A percentile compares a stretch with the other conserved stretches of the same genome.
Evolutionary conservation across 2,329 filamentous ascomycete genomes (phyloP).

Genomic region (Exophiala lecanii-corni): DNA sequence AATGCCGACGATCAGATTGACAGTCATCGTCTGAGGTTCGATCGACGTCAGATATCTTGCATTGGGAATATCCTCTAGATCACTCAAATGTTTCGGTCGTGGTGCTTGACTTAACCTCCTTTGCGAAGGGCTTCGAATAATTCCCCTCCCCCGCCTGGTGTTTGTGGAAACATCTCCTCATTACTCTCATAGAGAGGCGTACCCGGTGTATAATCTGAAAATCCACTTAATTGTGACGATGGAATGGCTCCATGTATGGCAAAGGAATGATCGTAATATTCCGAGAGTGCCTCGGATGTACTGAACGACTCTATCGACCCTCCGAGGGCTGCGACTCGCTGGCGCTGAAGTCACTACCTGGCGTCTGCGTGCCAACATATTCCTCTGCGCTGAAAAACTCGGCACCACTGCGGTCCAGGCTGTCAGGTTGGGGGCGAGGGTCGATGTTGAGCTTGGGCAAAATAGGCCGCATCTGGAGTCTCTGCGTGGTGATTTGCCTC

Average conservation of each 20-base stretch:
- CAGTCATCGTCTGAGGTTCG: slow-evolving; percentile 72
- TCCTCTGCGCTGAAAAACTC: slow-evolving; percentile 24
- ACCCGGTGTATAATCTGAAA: slow-evolving; percentile 23
- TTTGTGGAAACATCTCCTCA: slow-evolving; percentile 23
- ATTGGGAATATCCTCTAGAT: slow-evolving; percentile 66
- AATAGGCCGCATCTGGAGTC: slow-evolving; percentile 25
- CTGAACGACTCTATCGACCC: slow-evolving; percentile 20
- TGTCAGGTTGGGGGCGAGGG: slow-evolving; percentile 10
- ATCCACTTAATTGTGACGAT: slow-evolving; percentile 54
- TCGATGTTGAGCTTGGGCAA: slow-evolving; percentile 24
- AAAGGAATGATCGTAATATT: slow-evolving; percentile 76
- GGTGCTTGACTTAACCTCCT: slow-evolving; percentile 21
- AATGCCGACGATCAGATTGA: slow-evolving; percentile 75
- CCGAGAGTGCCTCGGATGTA: slow-evolving; percentile 44
- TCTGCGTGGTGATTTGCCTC: slow-evolving; percentile 24
- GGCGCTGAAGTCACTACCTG: slow-evolving; percentile 23
- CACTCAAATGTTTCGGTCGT: slow-evolving; percentile 43
- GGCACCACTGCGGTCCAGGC: slow-evolving; percentile 21
- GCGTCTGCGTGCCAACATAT: slow-evolving; percentile 18
- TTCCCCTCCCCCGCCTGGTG: slow-evolving; percentile 17
- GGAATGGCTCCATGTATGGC: slow-evolving; percentile 62
- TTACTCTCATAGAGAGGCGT: slow-evolving; percentile 26
- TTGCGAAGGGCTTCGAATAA: slow-evolving; percentile 25
- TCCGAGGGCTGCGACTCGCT: slow-evolving; percentile 24
- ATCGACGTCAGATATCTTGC: slow-evolving; percentile 63